Evolutionary conservation across 2,329 filamentous ascomycete species (phyloP).

Genomic region (Exophiala viscosa): DNA sequence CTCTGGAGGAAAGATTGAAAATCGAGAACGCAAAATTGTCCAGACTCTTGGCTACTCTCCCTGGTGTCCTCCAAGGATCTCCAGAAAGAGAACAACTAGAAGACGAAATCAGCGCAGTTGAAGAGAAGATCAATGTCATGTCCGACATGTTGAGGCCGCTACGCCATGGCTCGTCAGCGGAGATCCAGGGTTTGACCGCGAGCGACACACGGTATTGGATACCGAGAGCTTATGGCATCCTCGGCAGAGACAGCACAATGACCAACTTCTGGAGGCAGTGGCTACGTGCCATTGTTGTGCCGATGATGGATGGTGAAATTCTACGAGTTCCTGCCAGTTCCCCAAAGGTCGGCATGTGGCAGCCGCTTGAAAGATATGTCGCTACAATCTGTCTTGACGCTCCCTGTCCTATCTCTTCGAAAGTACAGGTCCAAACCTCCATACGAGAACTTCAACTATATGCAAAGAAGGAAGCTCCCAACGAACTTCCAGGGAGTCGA

Average conservation of each 20-base stretch:
- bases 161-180: slow-evolving; percentile 88
- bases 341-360: slow-evolving; percentile 88
- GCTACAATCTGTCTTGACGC: slow-evolving; percentile 96
- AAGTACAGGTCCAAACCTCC: slow-evolving; percentile 90
- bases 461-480: slow-evolving; percentile 84
- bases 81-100: slow-evolving; percentile 77
- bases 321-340: slow-evolving; percentile 82
- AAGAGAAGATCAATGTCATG: slow-evolving; percentile 97
- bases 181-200: slow-evolving; percentile 93
- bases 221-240: slow-evolving; percentile 85
- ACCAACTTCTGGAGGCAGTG: slow-evolving; percentile 98
- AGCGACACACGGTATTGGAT: slow-evolving; percentile 96
- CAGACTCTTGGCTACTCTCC: slow-evolving; percentile 76
- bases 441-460: slow-evolving; percentile 88
- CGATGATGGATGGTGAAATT: slow-evolving; percentile 86
- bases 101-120: slow-evolving; percentile 89
- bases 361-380: slow-evolving; percentile 92
- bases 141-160: slow-evolving; percentile 90
- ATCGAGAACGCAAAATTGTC: slow-evolving; percentile 86
- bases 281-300: slow-evolving; percentile 88
- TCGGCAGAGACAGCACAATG: slow-evolving; percentile 77
- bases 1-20: slow-evolving; percentile 81
- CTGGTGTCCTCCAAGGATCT: slow-evolving; percentile 74
- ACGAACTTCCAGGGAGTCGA: slow-evolving; percentile 87
- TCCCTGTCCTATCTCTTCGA: slow-evolving; percentile 83